phyloP scores from a whole-genome alignment of 2,329 filamentous ascomycete species.

The Ascochyta rabiei region DNA sequence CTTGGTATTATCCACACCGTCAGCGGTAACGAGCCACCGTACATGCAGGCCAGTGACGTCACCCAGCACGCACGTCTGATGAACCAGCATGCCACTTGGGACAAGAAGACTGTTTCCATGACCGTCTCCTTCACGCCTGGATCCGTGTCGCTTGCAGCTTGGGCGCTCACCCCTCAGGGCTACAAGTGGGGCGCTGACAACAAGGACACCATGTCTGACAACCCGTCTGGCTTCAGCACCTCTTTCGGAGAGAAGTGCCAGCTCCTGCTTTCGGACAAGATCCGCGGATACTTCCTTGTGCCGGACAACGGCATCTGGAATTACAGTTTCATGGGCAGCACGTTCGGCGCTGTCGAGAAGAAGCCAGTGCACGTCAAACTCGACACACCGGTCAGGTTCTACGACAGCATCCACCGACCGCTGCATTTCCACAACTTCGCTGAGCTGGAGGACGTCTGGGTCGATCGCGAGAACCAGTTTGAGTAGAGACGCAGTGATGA shows the following conservation, averaged over 20 bases:
- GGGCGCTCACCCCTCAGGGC: slow-evolving; percentile 87
- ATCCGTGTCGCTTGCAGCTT: slow-evolving; percentile 91
- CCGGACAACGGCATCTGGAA: slow-evolving; percentile 93
- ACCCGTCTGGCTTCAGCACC: slow-evolving; percentile 91
- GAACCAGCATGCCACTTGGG: slow-evolving; percentile 79
- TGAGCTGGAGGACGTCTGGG: slow-evolving; percentile 95
- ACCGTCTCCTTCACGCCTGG: slow-evolving; percentile 96
- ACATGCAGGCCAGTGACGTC: slow-evolving; percentile 95
- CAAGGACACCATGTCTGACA: slow-evolving; percentile 88
- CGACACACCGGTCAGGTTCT: slow-evolving; percentile 86
- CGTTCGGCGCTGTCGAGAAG: slow-evolving; percentile 88
- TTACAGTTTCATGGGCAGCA: slow-evolving; percentile 95
- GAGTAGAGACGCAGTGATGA: slow-evolving; percentile 60
- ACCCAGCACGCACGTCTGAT: slow-evolving; percentile 92
- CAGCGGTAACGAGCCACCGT: slow-evolving; percentile 90
- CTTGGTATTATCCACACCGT: slow-evolving; percentile 95
- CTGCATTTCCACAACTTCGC: slow-evolving; percentile 98
- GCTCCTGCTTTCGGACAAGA: slow-evolving; percentile 88
- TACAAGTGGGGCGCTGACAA: slow-evolving; percentile 98
- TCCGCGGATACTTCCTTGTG: slow-evolving; percentile 94
- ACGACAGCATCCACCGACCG: slow-evolving; percentile 88
- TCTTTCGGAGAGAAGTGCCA: slow-evolving; percentile 96
- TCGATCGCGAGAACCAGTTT: slow-evolving; percentile 91
- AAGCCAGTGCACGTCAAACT: slow-evolving; percentile 89
- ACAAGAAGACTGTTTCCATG: slow-evolving; percentile 91